Conservation (phyloP, 352 stramenopile species). For the Aphanomyces euteiches region DNA sequence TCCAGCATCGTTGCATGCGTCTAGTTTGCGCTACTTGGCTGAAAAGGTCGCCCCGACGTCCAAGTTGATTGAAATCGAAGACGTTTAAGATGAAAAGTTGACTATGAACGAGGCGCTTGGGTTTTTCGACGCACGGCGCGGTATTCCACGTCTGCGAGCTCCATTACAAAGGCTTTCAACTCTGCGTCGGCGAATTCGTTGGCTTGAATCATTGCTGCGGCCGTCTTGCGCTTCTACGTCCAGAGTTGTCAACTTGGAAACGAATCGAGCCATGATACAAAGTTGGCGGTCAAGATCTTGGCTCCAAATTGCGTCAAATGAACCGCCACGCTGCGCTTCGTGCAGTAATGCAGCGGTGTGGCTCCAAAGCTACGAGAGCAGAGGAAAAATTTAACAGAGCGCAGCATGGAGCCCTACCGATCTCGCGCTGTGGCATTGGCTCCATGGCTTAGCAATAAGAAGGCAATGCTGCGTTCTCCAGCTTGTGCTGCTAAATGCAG, state of each 20-base stretch:
- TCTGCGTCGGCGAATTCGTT: constrained; percentile 11
- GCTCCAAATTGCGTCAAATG: constrained; percentile 27
- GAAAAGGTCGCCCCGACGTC: constrained; percentile 26
- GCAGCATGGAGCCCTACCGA: neutral
- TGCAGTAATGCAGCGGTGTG: constrained; percentile 60
- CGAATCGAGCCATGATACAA: neutral
- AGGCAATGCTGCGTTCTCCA: constrained; percentile 55
- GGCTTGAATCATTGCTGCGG: neutral
- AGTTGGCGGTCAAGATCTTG: constrained; percentile 3
- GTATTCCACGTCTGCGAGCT: constrained; percentile 1
- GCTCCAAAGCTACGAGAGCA: constrained; percentile 44
- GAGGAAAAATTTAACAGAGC: neutral
- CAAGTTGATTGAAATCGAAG: constrained; percentile 29
- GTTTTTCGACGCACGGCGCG: no score
- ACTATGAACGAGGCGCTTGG: no score
- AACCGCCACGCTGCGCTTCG: constrained; percentile 14
- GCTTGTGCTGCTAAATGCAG: constrained; percentile 59
- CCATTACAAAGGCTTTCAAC: neutral
- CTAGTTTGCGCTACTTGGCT: constrained; percentile 20
- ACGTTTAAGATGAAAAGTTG: neutral
- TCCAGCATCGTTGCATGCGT: neutral
- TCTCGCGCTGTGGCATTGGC: constrained; percentile 52
- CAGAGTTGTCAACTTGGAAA: neutral
- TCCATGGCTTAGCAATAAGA: constrained; percentile 64
- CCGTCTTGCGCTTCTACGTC: constrained; percentile 19